Percentiles rank a stretch among this genome's conserved stretches.
These are phyloP conservation scores for Ceratocystis ficicola DNA, from an alignment of 2,329 filamentous ascomycete genomes.

Conservation along the genomic window DNA sequence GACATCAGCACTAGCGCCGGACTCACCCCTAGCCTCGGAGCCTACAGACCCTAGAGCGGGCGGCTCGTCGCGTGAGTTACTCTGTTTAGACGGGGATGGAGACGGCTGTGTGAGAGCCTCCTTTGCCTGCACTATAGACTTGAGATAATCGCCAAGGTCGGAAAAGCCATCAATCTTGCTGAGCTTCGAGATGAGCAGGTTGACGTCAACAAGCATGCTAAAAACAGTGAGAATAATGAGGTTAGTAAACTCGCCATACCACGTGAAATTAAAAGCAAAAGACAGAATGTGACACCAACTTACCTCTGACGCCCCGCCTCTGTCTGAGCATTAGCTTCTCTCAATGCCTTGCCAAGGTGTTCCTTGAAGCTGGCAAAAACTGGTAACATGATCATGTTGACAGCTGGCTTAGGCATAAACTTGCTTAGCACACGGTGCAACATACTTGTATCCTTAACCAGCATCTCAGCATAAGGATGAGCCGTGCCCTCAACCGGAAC, in stretches of 20 bases:
- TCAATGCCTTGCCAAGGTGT: constrained; percentile 61
- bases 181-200: constrained; percentile 58
- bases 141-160: constrained; percentile 57
- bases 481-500: constrained; percentile 28
- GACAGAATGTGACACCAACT: constrained; percentile 26
- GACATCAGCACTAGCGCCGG: not conserved
- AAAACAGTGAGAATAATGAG: not conserved
- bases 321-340: constrained; percentile 52
- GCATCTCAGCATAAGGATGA: constrained; percentile 71
- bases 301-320: constrained; percentile 60
- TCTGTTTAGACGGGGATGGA: constrained; percentile 17
- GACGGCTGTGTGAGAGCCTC: constrained; percentile 29
- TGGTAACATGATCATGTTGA: constrained; percentile 72
- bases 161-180: constrained; percentile 68
- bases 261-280: not conserved
- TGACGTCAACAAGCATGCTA: constrained; percentile 66
- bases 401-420: constrained; percentile 63
- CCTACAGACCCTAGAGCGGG: not conserved
- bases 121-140: constrained; percentile 53
- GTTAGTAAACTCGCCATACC: constrained; percentile 14
- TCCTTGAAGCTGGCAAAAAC: constrained; percentile 74
- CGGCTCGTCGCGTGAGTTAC: not conserved
- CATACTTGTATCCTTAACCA: constrained; percentile 75
- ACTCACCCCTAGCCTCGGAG: not conserved
- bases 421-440: constrained; percentile 74